phyloP scores from a whole-genome alignment of 139 green algal species.

The Eudorina sp. region DNA sequence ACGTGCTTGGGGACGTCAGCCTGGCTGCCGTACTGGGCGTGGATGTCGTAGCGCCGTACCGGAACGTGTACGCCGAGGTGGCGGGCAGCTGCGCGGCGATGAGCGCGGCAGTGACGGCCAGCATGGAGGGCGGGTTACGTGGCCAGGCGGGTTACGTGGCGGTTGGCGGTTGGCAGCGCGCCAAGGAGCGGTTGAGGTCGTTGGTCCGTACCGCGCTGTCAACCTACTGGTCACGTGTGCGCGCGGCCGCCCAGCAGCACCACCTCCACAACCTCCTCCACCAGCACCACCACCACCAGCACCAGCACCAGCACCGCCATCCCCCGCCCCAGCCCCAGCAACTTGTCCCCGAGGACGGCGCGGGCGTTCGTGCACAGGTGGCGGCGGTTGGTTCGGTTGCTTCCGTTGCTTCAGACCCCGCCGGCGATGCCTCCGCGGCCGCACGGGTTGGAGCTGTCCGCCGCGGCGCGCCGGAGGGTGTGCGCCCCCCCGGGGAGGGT shows the following conservation, averaged over 20 bases:
- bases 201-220: background rate
- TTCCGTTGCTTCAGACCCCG: no score
- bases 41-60: conserved; percentile 16
- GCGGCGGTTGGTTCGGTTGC: no score
- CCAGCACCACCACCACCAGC: background rate
- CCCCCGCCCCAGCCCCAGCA: no score
- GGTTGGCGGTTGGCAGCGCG: background rate
- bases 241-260: background rate
- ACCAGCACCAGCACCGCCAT: background rate
- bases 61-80: background rate
- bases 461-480: no score
- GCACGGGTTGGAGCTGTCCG: no score
- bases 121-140: background rate
- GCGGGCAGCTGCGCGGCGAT: conserved; percentile 26
- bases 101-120: background rate
- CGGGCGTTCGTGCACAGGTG: no score
- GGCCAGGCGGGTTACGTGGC: background rate
- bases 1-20: background rate
- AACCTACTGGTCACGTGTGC: background rate
- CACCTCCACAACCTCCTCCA: background rate
- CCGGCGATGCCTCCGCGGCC: no score
- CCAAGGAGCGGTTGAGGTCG: background rate
- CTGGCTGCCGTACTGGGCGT: background rate
- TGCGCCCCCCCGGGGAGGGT: no score
- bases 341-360: no score